Conservation (phyloP, 495 filamentous ascomycete species). For the Penicillium turbatum region DNA sequence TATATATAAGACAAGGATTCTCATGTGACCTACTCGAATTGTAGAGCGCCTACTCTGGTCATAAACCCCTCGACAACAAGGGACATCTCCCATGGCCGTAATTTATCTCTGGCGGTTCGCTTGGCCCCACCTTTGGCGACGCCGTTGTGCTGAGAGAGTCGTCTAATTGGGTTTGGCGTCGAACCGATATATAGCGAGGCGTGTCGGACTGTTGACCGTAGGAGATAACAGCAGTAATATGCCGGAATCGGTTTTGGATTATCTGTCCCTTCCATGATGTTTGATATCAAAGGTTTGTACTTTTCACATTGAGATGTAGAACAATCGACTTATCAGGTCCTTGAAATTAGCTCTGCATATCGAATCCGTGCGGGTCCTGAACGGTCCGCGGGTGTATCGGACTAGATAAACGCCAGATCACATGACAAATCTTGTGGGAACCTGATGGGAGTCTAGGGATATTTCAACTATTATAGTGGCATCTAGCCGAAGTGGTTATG, state of each 20-base stretch:
- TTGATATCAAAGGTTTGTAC: neutral
- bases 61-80: constrained; percentile 86
- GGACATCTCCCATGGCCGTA: constrained; percentile 91
- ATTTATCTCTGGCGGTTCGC: constrained; percentile 58
- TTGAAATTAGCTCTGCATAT: constrained; percentile 7
- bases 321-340: neutral
- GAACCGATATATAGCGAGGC: constrained; percentile 79
- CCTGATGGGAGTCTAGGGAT: neutral
- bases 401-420: constrained; percentile 1
- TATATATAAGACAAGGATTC: constrained; percentile 1
- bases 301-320: neutral
- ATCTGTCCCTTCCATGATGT: constrained; percentile 22
- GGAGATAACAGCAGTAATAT: constrained; percentile 80
- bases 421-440: neutral
- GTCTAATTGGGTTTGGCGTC: constrained; percentile 78
- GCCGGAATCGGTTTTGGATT: constrained; percentile 54
- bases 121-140: constrained; percentile 70
- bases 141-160: constrained; percentile 89
- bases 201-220: constrained; percentile 70
- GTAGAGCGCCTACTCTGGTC: constrained; percentile 77
- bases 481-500: too few relatives aligned
- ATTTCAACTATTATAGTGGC: neutral
- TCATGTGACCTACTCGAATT: constrained; percentile 76
- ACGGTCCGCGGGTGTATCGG: neutral
- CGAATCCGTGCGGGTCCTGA: constrained; percentile 1